phyloP scores from a whole-genome alignment of 78 protist genomes.

The Tieghemostelium lacteum region DNA sequence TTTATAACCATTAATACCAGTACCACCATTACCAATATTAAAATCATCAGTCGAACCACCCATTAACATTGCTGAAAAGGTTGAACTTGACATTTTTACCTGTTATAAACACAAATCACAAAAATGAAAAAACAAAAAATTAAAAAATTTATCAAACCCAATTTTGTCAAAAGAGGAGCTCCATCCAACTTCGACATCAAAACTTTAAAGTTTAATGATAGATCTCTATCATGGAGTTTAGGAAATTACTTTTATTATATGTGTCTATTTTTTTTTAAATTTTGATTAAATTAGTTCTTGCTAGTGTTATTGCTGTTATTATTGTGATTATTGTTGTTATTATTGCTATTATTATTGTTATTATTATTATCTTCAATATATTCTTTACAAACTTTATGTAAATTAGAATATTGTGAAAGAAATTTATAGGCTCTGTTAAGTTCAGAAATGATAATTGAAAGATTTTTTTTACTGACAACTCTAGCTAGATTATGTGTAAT shows the following conservation, averaged over 20 bases:
- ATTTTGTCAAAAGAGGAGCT: too few relatives aligned
- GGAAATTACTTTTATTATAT: too few relatives aligned
- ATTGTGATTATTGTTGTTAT: not conserved
- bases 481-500: conserved; percentile 77
- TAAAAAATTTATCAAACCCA: too few relatives aligned
- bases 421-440: conserved; percentile 72
- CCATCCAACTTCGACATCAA: too few relatives aligned
- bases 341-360: not conserved
- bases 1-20: conserved; percentile 4
- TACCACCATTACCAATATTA: not conserved
- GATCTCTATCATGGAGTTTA: too few relatives aligned
- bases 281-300: too few relatives aligned
- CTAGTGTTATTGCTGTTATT: not conserved
- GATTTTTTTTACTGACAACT: conserved; percentile 57
- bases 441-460: conserved; percentile 55
- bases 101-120: too few relatives aligned
- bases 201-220: too few relatives aligned
- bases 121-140: too few relatives aligned
- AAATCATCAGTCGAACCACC: conserved; percentile 9
- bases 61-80: conserved; percentile 37
- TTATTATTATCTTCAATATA: conserved; percentile 9
- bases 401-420: conserved; percentile 42
- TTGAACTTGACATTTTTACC: conserved; percentile 43
- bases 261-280: too few relatives aligned
- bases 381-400: conserved; percentile 66